These are phyloP conservation scores for Eutypella sp. DNA, from an alignment of 2,329 filamentous ascomycete species.

Conservation along the genomic window DNA sequence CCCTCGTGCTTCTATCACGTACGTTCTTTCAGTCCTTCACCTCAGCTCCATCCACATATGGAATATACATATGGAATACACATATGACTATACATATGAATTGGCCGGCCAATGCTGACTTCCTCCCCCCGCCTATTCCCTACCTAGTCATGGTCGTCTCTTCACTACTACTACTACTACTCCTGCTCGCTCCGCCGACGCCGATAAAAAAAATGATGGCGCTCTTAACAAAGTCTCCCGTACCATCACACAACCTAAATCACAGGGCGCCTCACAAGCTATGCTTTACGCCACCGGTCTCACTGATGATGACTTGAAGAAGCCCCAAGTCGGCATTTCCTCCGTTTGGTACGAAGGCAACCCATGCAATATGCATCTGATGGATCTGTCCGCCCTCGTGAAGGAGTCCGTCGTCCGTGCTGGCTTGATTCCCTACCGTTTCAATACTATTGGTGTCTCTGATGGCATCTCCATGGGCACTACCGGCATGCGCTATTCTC, in stretches of 20 bases:
- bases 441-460: slow-evolving; percentile 98
- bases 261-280: slow-evolving; percentile 95
- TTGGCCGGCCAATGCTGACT: no score
- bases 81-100: neutral
- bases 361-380: slow-evolving; percentile 97
- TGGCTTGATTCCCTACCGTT: slow-evolving; percentile 87
- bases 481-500: slow-evolving; percentile 89
- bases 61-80: slow-evolving; percentile 22
- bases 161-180: slow-evolving; percentile 50
- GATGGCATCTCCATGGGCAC: slow-evolving; percentile 99
- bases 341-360: slow-evolving; percentile 98
- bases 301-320: slow-evolving; percentile 81
- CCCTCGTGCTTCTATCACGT: no score
- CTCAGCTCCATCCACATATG: slow-evolving; percentile 17
- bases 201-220: slow-evolving; percentile 20
- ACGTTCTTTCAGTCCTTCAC: no score
- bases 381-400: slow-evolving; percentile 80
- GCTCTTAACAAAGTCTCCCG: slow-evolving; percentile 77
- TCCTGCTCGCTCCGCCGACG: slow-evolving; percentile 42
- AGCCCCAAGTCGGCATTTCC: slow-evolving; percentile 95
- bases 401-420: slow-evolving; percentile 58
- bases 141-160: slow-evolving; percentile 44
- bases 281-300: slow-evolving; percentile 98
- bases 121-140: slow-evolving; percentile 10
- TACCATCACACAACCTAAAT: slow-evolving; percentile 91